These are phyloP conservation scores for Scedosporium apiospermum DNA, from an alignment of 2,329 filamentous ascomycete genomes.

Conservation along the genomic window DNA sequence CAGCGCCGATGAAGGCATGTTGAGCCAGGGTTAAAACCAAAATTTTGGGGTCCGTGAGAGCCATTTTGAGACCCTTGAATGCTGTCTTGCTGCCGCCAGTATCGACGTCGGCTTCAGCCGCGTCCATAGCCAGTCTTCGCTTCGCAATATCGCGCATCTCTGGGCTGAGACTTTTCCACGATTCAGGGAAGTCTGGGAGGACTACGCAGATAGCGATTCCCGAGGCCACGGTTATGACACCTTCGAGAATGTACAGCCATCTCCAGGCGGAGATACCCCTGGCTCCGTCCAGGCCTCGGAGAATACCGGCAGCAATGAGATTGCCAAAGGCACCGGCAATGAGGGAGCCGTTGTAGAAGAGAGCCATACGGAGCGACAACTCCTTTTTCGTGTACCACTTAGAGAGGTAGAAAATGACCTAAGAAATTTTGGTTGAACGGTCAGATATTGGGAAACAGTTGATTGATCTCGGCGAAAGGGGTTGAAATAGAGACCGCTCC, in stretches of 20 bases:
- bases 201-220: slow-evolving; percentile 14
- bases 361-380: slow-evolving; percentile 29
- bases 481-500: no score
- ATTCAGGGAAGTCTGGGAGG: slow-evolving; percentile 27
- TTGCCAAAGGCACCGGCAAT: slow-evolving; percentile 22
- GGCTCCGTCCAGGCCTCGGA: slow-evolving; percentile 29
- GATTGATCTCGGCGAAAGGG: no score
- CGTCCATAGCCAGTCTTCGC: slow-evolving; percentile 33
- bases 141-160: slow-evolving; percentile 30
- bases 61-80: slow-evolving; percentile 37
- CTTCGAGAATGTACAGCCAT: slow-evolving; percentile 41
- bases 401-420: slow-evolving; percentile 1
- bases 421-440: slow-evolving; percentile 18
- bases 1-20: slow-evolving; percentile 8
- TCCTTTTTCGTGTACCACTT: slow-evolving; percentile 32
- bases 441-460: slow-evolving; percentile 17
- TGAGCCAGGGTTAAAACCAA: slow-evolving; percentile 24
- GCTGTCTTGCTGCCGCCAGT: slow-evolving; percentile 36
- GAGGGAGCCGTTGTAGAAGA: slow-evolving; percentile 20
- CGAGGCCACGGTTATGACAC: slow-evolving; percentile 20
- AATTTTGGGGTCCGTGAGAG: slow-evolving; percentile 38
- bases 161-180: slow-evolving; percentile 28
- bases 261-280: slow-evolving; percentile 38
- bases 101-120: slow-evolving; percentile 37
- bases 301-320: slow-evolving; percentile 19